Conservation (phyloP, 352 stramenopile genomes). For the Phytophthora brassicae region DNA sequence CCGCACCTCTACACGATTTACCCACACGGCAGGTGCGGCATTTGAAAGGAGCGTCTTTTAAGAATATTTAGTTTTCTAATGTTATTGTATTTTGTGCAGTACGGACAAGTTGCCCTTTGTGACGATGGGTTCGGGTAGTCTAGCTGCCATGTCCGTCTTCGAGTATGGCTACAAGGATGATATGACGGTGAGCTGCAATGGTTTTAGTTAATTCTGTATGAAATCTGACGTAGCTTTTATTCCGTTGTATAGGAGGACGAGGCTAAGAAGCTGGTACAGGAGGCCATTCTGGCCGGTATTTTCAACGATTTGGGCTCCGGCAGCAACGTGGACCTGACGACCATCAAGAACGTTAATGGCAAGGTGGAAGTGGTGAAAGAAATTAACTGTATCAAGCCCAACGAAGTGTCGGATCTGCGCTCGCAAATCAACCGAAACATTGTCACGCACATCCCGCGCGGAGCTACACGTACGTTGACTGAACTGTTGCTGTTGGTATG, state of each 20-base stretch:
- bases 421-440: slow-evolving; percentile 85
- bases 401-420: slow-evolving; percentile 89
- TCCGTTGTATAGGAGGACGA: slow-evolving; percentile 81
- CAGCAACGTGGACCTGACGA: slow-evolving; percentile 96
- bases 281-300: slow-evolving; percentile 96
- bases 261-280: slow-evolving; percentile 95
- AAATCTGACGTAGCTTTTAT: background rate
- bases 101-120: slow-evolving; percentile 98
- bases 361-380: slow-evolving; percentile 86
- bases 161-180: slow-evolving; percentile 95
- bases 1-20: slow-evolving; percentile 98
- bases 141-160: slow-evolving; percentile 98
- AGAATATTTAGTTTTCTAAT: too few species aligned
- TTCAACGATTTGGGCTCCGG: slow-evolving; percentile 99
- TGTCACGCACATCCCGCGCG: slow-evolving; percentile 79
- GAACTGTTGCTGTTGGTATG: background rate
- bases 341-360: slow-evolving; percentile 91
- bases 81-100: slow-evolving; percentile 29
- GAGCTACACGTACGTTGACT: slow-evolving; percentile 68
- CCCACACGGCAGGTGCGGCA: slow-evolving; percentile 89
- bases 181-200: slow-evolving; percentile 68
- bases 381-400: slow-evolving; percentile 93
- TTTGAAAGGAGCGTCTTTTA: too few species aligned
- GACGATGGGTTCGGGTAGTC: slow-evolving; percentile 97
- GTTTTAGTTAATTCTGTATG: background rate